Base-by-base conservation (phyloP, 2,329 filamentous ascomycete genomes). In the Purpureocillium takamizusanense region DNA sequence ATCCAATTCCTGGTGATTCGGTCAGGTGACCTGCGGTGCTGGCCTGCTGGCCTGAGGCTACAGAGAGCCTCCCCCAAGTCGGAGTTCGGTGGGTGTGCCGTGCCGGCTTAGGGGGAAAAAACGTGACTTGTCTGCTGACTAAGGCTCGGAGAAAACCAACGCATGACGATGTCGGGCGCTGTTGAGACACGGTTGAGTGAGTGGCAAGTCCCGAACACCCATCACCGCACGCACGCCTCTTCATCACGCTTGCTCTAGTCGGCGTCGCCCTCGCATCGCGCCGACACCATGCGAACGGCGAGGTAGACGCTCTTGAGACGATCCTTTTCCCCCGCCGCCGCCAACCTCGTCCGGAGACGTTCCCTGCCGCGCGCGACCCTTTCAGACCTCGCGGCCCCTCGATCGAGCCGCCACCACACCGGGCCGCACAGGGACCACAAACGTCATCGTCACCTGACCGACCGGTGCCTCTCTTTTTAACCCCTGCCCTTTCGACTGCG, bases 271-370 rank as follows among this genome's bases (percentile, higher is more conserved):
- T 14, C 13, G 25, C 39, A 27, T 21, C 40, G 33, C 18, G 33
- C 34, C 40, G 39, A 39, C 45, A 47, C 28, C 34, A 50, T 49
- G 47, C 44, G 38, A 39, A 38, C 37, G 35, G 37, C 34, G 37
- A 42, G 36, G 38, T 49, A 47, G 41, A 32, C n/a, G 18, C 30
- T 17, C 33, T 33, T 14, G 17, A 28, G 28, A 31, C 18, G 7
- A n/a, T 13, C 25, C 15, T 17, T 28, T 18, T 8, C 15, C 21
- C 21, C 21, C 21, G 21, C 21, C 21, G 21, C 21, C n/a, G 10
- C 10, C 21, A 10, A 25, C 21, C 21, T 25, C 21, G n/a, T n/a
- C n/a, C n/a, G 6, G 21, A 25, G 21, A 25, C 5, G 6, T 5
- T 25, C 21, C 6, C 21, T 25, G 21, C 21, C 21, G 21, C 21